Evolutionary conservation across 257 asterid species (phyloP), one percentile per base, ranked within the genome.

Genomic region (Mitragyna speciosa): DNA sequence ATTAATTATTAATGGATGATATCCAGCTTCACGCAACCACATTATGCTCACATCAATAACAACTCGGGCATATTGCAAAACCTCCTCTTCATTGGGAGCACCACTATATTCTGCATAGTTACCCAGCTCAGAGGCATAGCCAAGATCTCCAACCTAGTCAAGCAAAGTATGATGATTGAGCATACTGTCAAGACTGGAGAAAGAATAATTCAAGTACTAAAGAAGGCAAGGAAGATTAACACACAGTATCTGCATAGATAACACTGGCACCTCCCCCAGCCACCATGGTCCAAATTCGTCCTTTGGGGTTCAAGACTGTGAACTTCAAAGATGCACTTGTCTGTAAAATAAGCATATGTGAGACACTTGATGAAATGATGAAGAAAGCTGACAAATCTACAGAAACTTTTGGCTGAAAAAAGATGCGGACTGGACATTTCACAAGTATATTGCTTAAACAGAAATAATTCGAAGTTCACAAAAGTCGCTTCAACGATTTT

Each of bases 241-340:
- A 12, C 56, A 94, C 97, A 0, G 98, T 95, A 82, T 95, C 97
- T 0, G 98, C 97, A 54, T 95, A 95, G 80, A 95, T 95, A 81
- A 95, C 98, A 83, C 97, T 95, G 76, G 98, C 98, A 52, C 98
- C 98, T 79, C 98, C 98, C 72, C 98, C 98, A 79, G 98, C 98
- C 69, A 95, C 97, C 98, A 93, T 93, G 20, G 98, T 95, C 98
- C 98, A 93, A 81, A 95, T 95, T 73, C 98, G 86, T 59, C 98
- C 98, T 86, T 86, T 90, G 41, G 97, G 97, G 89, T 95, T 95
- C 93, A 95, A 87, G 76, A 95, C 96, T 0, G 97, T 95, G 92
- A 95, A 95, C 86, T 95, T 95, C 85, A 95, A 89, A 51, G 98
- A 95, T n/a, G 98, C 97, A 87, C 98, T 94, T 36, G 98, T 94